These are phyloP conservation scores for Fusarium continuum DNA, from an alignment of 2,329 filamentous ascomycete genomes.

Conservation along the genomic window DNA sequence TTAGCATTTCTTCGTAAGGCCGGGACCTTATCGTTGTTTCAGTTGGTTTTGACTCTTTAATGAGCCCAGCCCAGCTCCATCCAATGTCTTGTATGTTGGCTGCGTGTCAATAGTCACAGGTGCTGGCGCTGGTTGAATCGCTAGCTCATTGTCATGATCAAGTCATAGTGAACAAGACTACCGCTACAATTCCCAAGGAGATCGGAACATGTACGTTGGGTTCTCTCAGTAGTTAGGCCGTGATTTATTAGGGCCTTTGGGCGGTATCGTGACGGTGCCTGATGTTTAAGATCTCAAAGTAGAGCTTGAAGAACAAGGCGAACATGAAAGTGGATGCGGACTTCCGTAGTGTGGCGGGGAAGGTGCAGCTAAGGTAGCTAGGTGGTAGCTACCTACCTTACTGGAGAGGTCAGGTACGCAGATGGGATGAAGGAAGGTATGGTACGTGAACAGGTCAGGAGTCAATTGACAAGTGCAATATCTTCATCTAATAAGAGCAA, in stretches of 20 bases:
- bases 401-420: conserved; percentile 11
- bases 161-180: conserved; percentile 27
- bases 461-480: not conserved
- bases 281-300: conserved; percentile 23
- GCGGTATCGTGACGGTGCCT: conserved; percentile 21
- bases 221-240: conserved; percentile 5
- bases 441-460: not conserved
- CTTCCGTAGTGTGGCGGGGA: conserved; percentile 30
- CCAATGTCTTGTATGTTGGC: conserved; percentile 34
- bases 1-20: conserved; percentile 10
- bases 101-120: conserved; percentile 16
- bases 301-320: conserved; percentile 7
- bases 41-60: conserved; percentile 16
- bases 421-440: not conserved
- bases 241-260: conserved; percentile 11
- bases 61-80: conserved; percentile 11
- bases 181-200: not conserved
- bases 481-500: not conserved
- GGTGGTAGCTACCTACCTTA: not conserved
- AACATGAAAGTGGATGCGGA: conserved; percentile 25
- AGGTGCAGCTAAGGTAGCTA: conserved; percentile 20
- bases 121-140: conserved; percentile 22
- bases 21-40: conserved; percentile 25
- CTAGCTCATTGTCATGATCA: conserved; percentile 25
- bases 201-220: conserved; percentile 9